Conservation (phyloP, 352 stramenopile genomes). For the Thalassiosira hispida region DNA sequence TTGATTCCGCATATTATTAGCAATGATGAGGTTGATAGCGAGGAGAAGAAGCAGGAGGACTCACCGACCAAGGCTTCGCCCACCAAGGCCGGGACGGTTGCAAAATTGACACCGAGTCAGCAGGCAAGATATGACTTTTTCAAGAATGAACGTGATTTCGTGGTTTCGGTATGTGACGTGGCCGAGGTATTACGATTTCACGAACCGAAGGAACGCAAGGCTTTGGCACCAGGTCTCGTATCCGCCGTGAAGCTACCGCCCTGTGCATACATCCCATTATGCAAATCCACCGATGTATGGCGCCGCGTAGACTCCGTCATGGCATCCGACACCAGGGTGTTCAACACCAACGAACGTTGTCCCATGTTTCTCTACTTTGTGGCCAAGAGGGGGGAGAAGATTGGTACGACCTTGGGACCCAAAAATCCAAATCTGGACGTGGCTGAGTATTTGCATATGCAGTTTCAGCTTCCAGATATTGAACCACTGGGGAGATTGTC, state of each 20-base stretch:
- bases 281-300: constrained; percentile 86
- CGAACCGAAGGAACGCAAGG: constrained; percentile 79
- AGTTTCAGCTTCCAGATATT: constrained; percentile 71
- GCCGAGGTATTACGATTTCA: constrained; percentile 86
- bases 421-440: constrained; percentile 81
- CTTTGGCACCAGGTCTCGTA: constrained; percentile 71
- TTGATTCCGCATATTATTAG: constrained; percentile 74
- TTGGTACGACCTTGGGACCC: constrained; percentile 48
- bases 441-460: constrained; percentile 80
- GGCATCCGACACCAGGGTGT: constrained; percentile 79
- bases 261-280: constrained; percentile 88
- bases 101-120: constrained; percentile 70
- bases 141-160: constrained; percentile 85
- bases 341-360: constrained; percentile 86
- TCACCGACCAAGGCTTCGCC: constrained; percentile 60
- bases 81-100: constrained; percentile 25
- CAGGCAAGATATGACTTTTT: constrained; percentile 87
- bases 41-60: constrained; percentile 61
- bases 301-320: constrained; percentile 70
- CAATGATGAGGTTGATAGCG: constrained; percentile 44
- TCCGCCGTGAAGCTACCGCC: constrained; percentile 77
- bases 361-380: constrained; percentile 86
- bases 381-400: constrained; percentile 78
- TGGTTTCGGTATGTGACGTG: constrained; percentile 80
- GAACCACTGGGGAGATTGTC: constrained; percentile 39